Evolutionary conservation across 139 green algal genomes (phyloP).

Genomic region (Haematococcus lacustris): DNA sequence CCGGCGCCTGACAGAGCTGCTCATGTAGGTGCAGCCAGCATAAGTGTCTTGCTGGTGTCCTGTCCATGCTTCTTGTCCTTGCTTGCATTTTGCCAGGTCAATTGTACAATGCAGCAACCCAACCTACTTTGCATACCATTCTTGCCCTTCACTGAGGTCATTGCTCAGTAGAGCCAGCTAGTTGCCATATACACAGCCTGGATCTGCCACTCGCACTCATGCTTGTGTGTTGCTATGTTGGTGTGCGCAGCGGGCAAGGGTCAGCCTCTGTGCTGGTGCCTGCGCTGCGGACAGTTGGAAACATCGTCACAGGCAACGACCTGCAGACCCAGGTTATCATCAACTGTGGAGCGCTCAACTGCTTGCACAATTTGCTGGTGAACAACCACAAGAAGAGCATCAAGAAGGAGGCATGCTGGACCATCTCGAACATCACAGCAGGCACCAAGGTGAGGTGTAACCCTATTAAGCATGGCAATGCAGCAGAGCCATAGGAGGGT

Average conservation of each 20-base stretch:
- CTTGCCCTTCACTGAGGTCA: too few relatives aligned
- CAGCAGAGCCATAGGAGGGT: too few relatives aligned
- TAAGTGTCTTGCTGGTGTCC: too few relatives aligned
- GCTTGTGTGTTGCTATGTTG: too few relatives aligned
- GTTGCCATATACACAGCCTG: too few relatives aligned
- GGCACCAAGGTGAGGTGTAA: conserved; percentile 72
- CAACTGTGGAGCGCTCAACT: conserved; percentile 92
- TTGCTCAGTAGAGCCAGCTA: too few relatives aligned
- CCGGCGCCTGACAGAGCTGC: conserved; percentile 73
- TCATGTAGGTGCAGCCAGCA: conserved; percentile 61
- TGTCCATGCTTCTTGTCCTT: not conserved
- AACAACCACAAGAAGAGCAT: conserved; percentile 97
- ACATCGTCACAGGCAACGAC: conserved; percentile 99
- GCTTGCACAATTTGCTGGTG: conserved; percentile 86
- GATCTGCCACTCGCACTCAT: too few relatives aligned
- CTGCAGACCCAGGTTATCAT: conserved; percentile 95
- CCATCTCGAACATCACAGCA: conserved; percentile 99
- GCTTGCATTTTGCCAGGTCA: too few relatives aligned
- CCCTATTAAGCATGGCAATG: too few relatives aligned
- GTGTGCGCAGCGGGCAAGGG: too few relatives aligned
- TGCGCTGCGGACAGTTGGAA: conserved; percentile 95
- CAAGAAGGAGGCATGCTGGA: conserved; percentile 99
- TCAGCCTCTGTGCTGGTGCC: conserved; percentile 86
- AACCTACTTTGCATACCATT: too few relatives aligned
- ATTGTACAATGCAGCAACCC: too few relatives aligned